These are phyloP conservation scores for Boletus subparvulus DNA, from an alignment of 768 basidiomycete species.

Conservation along the genomic window DNA sequence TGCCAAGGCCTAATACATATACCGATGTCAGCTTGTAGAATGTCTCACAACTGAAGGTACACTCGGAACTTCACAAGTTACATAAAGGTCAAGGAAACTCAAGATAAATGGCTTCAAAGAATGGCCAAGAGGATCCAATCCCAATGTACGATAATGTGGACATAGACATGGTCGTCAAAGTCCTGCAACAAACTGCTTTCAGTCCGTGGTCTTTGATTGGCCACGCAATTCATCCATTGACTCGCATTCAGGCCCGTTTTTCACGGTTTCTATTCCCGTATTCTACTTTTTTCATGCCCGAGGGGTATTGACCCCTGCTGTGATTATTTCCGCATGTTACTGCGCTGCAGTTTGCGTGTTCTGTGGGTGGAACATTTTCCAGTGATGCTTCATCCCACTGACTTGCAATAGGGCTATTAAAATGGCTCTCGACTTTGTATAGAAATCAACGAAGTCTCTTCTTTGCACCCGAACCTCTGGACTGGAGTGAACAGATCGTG, in stretches of 20 bases:
- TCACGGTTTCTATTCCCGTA: conserved; percentile 74
- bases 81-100: not conserved
- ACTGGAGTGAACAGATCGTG: conserved; percentile 90
- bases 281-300: conserved; percentile 75
- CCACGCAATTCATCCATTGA: not conserved
- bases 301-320: conserved; percentile 47
- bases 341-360: conserved; percentile 58
- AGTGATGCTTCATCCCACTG: not conserved
- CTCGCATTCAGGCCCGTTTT: conserved; percentile 68
- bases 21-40: too few species aligned
- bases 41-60: too few species aligned
- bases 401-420: conserved; percentile 54
- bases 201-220: conserved; percentile 47
- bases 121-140: conserved; percentile 34
- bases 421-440: conserved; percentile 71
- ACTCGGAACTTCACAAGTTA: not conserved
- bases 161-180: conserved; percentile 76
- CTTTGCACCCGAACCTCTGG: conserved; percentile 56
- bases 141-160: conserved; percentile 71
- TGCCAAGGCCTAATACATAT: too few species aligned
- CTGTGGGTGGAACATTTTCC: conserved; percentile 49
- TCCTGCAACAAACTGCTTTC: conserved; percentile 74
- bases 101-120: conserved; percentile 24
- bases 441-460: conserved; percentile 71
- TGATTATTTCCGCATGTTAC: conserved; percentile 55